These are phyloP conservation scores for Beauveria rudraprayagi DNA, from an alignment of 2,329 filamentous ascomycete species.

Conservation along the genomic window DNA sequence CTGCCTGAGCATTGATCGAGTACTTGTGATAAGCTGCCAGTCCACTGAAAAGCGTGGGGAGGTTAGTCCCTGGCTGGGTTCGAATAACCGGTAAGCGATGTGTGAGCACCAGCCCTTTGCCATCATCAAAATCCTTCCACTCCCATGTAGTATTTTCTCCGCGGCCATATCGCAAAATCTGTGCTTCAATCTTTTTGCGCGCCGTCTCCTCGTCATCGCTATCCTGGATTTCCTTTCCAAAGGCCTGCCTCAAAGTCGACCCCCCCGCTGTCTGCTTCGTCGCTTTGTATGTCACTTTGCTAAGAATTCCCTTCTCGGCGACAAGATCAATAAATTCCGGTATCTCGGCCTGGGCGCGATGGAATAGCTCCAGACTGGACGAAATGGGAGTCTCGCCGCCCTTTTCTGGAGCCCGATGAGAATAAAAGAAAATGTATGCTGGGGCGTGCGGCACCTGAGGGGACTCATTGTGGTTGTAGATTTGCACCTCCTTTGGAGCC, in stretches of 20 bases:
- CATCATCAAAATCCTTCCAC: conserved; percentile 32
- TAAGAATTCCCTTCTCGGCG: conserved; percentile 32
- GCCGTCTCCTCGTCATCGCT: conserved; percentile 33
- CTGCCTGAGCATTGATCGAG: not conserved
- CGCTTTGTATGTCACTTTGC: conserved; percentile 31
- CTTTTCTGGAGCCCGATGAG: conserved; percentile 30
- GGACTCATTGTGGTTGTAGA: conserved; percentile 44
- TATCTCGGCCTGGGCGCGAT: conserved; percentile 35
- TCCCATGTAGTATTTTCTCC: conserved; percentile 39
- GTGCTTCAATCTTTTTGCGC: conserved; percentile 37
- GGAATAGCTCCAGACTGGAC: conserved; percentile 38
- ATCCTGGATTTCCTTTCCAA: conserved; percentile 38
- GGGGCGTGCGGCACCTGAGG: conserved; percentile 43
- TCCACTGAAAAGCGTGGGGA: conserved; percentile 39
- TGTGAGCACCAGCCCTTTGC: conserved; percentile 27
- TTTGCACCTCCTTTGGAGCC: conserved; percentile 37
- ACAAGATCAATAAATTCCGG: conserved; percentile 37
- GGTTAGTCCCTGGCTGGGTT: conserved; percentile 35
- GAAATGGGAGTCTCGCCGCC: conserved; percentile 35
- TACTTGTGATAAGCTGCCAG: conserved; percentile 38
- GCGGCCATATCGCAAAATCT: conserved; percentile 38
- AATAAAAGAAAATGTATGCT: conserved; percentile 43
- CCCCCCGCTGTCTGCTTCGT: conserved; percentile 37
- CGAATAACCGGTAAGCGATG: conserved; percentile 38
- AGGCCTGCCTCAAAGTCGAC: conserved; percentile 34